Evolutionary conservation across 371 early-diverging fungal species (phyloP).

Genomic region (Mucor plumbeus): DNA sequence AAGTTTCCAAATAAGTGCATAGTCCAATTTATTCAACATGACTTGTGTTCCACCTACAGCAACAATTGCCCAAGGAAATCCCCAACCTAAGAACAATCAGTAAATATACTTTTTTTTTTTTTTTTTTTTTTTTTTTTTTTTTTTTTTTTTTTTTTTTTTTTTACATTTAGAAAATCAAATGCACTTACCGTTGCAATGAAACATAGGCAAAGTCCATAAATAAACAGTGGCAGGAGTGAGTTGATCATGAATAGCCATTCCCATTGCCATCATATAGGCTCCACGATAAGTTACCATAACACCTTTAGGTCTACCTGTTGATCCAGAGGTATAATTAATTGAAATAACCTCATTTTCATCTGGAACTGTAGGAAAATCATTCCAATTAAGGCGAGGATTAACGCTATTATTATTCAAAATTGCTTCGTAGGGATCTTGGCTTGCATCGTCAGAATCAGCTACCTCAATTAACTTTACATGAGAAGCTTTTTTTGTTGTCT

Average conservation of each 20-base stretch:
- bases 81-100: conserved; percentile 52
- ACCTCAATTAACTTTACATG: conserved; percentile 26
- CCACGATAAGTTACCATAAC: conserved; percentile 49
- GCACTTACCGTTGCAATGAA: conserved; percentile 64
- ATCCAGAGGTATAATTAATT: conserved; percentile 70
- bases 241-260: conserved; percentile 55
- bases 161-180: neutral
- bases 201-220: conserved; percentile 71
- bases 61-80: conserved; percentile 67
- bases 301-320: conserved; percentile 72
- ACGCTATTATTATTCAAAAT: conserved; percentile 33
- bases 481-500: conserved; percentile 1
- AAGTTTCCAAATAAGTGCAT: conserved; percentile 63
- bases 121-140: neutral
- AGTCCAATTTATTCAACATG: conserved; percentile 67
- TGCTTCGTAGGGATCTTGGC: conserved; percentile 53
- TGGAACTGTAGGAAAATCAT: conserved; percentile 50
- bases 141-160: neutral
- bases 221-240: conserved; percentile 55
- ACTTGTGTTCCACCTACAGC: conserved; percentile 63
- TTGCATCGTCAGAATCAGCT: conserved; percentile 30
- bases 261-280: conserved; percentile 59
- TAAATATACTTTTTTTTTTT: too few relatives aligned
- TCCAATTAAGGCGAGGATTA: conserved; percentile 37
- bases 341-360: conserved; percentile 63